A percentile compares a stretch with the other conserved stretches of the same genome.
phyloP scores from a whole-genome alignment of 768 basidiomycete genomes.

The Pleurotus tuoliensis region DNA sequence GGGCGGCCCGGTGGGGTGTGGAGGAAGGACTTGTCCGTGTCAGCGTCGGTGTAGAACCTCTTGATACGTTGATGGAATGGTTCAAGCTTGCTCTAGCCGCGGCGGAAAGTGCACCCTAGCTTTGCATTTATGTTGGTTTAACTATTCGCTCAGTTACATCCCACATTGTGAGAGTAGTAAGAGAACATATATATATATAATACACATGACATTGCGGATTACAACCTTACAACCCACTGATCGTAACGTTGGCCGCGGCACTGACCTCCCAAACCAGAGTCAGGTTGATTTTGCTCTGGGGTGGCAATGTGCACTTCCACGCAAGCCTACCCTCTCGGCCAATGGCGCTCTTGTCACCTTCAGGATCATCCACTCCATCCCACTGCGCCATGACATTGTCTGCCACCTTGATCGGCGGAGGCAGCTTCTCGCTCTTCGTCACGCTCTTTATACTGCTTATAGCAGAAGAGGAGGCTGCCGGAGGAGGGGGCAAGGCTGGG shows the following conservation, averaged over 20 bases:
- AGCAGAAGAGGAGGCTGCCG: background rate
- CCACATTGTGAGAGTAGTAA: too few relatives aligned
- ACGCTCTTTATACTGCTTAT: background rate
- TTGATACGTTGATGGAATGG: constrained; percentile 44
- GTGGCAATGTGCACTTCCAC: background rate
- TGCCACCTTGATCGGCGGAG: background rate
- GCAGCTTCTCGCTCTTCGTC: background rate
- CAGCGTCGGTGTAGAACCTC: constrained; percentile 88
- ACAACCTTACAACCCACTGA: background rate
- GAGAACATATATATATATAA: too few relatives aligned
- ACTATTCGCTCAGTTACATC: too few relatives aligned
- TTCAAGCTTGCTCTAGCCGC: constrained; percentile 66
- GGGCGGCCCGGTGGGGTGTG: constrained; percentile 87
- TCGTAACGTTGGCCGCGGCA: background rate
- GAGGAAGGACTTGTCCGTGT: constrained; percentile 81
- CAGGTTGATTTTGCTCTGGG: background rate
- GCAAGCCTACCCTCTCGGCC: background rate
- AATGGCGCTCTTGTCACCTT: background rate
- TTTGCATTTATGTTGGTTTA: too few relatives aligned
- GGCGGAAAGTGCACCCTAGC: constrained; percentile 45
- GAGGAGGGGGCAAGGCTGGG: background rate
- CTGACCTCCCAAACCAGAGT: constrained; percentile 7
- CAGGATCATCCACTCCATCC: background rate
- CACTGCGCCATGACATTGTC: background rate
- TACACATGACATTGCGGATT: too few relatives aligned